Evolutionary conservation across 495 filamentous ascomycete genomes (phyloP), one percentile per base, ranked within the genome.

Genomic region (Aspergillus ostianus): DNA sequence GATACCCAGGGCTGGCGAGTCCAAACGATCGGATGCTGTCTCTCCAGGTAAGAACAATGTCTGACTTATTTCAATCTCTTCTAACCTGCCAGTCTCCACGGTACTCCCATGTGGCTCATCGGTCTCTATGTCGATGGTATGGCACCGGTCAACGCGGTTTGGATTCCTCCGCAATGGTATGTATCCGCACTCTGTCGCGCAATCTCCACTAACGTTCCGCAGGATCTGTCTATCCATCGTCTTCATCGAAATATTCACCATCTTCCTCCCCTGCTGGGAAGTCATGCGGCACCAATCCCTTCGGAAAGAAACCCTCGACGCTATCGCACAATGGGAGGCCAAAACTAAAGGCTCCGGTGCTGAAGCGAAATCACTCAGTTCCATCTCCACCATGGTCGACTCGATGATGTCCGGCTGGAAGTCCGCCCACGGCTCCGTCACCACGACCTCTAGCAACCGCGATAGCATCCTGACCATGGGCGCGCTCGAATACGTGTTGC

Each of bases 1-100:
- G 87, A 90, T 62, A 85, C 86, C 5, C 82, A 89, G 55, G 82
- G 83, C 55, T 90, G 87, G 87, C 80, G 85, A n/a, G 61, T 80
- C 4, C 86, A 90, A 64, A 89, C 86, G 12, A 84, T 83, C 29
- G 70, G 78, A 20, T 86, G 84, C 64, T 81, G 82, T 60, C 58
- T 89, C 56, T 82, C 84, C 78, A 70, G 59, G 71, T 58, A 8
- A 56, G 64, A 50, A 32, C 47, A 23, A 19, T 19, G 36, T 53
- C 3, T 51, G 15, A 56, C n/a, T 8, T 3, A 17, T 19, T 55
- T 26, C 3, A 55, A 21, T 27, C 9, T 21, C 17, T 50, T 26
- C 57, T 62, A 46, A 64, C 47, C 20, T 29, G 46, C 17, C 32
- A 86, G 84, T 21, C 79, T 90, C 13, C 86, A 78, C 41, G 87